Base-by-base conservation (phyloP, 257 asterid species). In the Salvia rosmarinus region DNA sequence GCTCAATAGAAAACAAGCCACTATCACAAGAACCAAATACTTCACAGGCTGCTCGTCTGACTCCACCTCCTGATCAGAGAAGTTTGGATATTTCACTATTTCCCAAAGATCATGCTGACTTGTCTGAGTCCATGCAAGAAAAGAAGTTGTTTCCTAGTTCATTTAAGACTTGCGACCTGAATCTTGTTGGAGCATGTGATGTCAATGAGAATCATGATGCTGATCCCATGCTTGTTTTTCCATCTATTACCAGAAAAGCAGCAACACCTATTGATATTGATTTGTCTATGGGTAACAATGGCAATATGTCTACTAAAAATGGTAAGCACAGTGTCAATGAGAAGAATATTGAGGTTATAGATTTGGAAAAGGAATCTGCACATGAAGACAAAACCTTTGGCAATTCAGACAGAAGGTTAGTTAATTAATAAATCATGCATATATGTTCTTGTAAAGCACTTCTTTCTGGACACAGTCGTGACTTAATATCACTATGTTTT, bases 111-210 rank as follows among this genome's bases (percentile, higher is more conserved):
- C 81, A 70, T 13, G 39, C 76, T 40, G 85, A 78, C 14, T 66
- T 85, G 11, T 73, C 74, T 68, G 87, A 81, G 49, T 83, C 79
- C 77, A 61, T 87, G 43, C 85, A 82, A 81, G 95, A 85, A 80
- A 89, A 82, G 67, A 90, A 85, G 70, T 80, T 87, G 23, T 82
- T 85, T 77, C 89, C 95, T 0, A 80, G 87, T 70, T 87, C 97
- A 77, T 91, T 89, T 43, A 91, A 91, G 80, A 88, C 93, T 17
- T 94, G 89, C 3, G 99, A 95, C 80, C 88, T 95, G 78, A 91
- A 95, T 82, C 95, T 86, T 64, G 75, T 77, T 78, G 97, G 88
- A 79, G 77, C 84, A 56, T 81, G 83, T 79, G 97, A 92, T 68
- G 80, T 69, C 44, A 73, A 74, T 37, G 93, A 85, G 76, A 84